Evolutionary conservation across 306 rosid genomes (phyloP).

Genomic region (Betula pendula): DNA sequence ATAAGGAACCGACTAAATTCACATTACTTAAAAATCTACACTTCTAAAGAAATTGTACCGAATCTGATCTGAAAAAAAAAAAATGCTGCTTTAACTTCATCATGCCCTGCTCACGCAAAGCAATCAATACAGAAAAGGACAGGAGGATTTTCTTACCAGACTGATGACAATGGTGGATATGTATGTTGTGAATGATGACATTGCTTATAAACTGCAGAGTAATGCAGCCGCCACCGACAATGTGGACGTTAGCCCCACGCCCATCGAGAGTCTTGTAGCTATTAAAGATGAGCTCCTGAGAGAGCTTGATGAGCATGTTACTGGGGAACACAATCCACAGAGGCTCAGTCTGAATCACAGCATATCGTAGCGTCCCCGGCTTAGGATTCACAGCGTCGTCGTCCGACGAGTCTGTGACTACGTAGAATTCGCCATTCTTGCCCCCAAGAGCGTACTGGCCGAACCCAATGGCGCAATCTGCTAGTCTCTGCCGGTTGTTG

Average conservation of each 20-base stretch:
- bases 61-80: no score
- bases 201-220: constrained; percentile 89
- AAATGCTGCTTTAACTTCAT: neutral
- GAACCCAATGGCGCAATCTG: constrained; percentile 94
- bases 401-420: constrained; percentile 81
- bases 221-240: constrained; percentile 94
- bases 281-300: constrained; percentile 86
- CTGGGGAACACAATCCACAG: constrained; percentile 84
- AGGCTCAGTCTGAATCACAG: constrained; percentile 65
- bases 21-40: no score
- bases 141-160: constrained; percentile 49
- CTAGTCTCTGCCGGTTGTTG: constrained; percentile 74
- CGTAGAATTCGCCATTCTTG: constrained; percentile 72
- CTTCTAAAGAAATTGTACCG: no score
- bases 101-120: neutral
- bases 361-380: constrained; percentile 79
- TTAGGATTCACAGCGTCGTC: constrained; percentile 79
- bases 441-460: constrained; percentile 96
- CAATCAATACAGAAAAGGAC: neutral
- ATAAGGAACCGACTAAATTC: no score
- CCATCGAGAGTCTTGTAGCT: constrained; percentile 92
- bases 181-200: constrained; percentile 87
- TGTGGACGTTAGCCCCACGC: constrained; percentile 92
- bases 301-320: constrained; percentile 78
- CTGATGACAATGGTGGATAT: constrained; percentile 80